A percentile compares a stretch with the other conserved stretches of the same genome.
Evolutionary conservation across 257 asterid genomes (phyloP).

Genomic region (Fraxinus cuspidata): DNA sequence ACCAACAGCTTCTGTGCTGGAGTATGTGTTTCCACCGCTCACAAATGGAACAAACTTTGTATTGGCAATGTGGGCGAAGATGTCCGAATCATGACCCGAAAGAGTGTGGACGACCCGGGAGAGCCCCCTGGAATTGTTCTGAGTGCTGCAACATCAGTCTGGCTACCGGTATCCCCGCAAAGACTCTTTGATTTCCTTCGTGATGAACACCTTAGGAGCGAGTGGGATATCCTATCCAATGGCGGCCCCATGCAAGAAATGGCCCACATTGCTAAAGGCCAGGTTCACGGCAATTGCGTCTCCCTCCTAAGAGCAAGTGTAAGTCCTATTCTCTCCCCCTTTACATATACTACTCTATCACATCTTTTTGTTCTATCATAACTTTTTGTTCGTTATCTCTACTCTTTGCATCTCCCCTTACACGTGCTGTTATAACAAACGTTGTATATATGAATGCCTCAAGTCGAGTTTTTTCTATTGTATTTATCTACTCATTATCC

Average conservation of each 20-base stretch:
- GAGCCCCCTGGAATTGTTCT: slow-evolving; percentile 65
- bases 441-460: not conserved
- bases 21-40: slow-evolving; percentile 58
- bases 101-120: slow-evolving; percentile 63
- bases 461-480: not conserved
- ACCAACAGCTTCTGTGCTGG: slow-evolving; percentile 66
- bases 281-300: slow-evolving; percentile 62
- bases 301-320: slow-evolving; percentile 65
- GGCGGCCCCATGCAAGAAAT: slow-evolving; percentile 81
- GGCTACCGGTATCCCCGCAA: slow-evolving; percentile 62
- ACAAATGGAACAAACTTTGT: slow-evolving; percentile 64
- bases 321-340: slow-evolving; percentile 1
- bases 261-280: slow-evolving; percentile 68
- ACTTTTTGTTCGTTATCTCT: not conserved
- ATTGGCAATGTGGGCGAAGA: slow-evolving; percentile 54
- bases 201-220: slow-evolving; percentile 54
- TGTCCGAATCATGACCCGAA: slow-evolving; percentile 65
- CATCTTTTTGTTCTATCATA: not conserved
- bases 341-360: not conserved
- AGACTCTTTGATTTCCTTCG: slow-evolving; percentile 62
- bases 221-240: slow-evolving; percentile 66
- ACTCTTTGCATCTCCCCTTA: not conserved
- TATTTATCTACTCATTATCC: not conserved
- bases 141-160: slow-evolving; percentile 64
- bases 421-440: not conserved